These are phyloP conservation scores for Kwoniella pini DNA, from an alignment of 768 basidiomycete genomes.

Conservation along the genomic window DNA sequence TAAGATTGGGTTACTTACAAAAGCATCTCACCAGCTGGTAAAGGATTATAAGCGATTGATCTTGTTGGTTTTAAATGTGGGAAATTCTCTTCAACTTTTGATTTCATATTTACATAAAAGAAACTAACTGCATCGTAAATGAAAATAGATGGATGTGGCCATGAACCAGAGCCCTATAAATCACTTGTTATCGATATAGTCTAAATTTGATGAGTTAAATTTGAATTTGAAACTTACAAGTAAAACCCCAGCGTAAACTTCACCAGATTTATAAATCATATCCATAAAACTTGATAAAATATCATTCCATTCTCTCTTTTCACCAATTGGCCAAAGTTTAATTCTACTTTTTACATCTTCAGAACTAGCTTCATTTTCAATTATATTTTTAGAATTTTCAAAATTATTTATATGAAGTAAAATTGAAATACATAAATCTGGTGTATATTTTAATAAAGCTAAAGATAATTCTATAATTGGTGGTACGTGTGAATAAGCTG, in stretches of 20 bases:
- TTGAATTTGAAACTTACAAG: too few species aligned
- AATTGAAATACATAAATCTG: constrained; percentile 19
- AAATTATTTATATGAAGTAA: constrained; percentile 18
- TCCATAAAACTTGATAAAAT: background rate
- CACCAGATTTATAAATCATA: constrained; percentile 17
- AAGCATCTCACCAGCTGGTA: constrained; percentile 10
- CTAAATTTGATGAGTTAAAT: too few species aligned
- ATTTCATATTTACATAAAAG: constrained; percentile 13
- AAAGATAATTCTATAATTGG: constrained; percentile 15
- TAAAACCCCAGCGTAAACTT: constrained; percentile 11
- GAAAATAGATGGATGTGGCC: constrained; percentile 17
- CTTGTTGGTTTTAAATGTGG: constrained; percentile 15
- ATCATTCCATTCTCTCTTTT: constrained; percentile 10
- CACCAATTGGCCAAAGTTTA: constrained; percentile 11
- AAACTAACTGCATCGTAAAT: constrained; percentile 22
- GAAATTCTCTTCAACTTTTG: constrained; percentile 20
- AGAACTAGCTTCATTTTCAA: background rate
- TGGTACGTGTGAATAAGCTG: constrained; percentile 21
- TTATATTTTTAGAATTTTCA: background rate
- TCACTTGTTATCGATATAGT: too few species aligned
- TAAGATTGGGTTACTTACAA: constrained; percentile 11
- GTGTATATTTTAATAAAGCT: constrained; percentile 5
- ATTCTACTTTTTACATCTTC: constrained; percentile 3
- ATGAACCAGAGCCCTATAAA: constrained; percentile 14
- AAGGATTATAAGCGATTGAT: constrained; percentile 19